Evolutionary conservation across 2,329 filamentous ascomycete genomes (phyloP).

Genomic region (Calonectria pteridis): DNA sequence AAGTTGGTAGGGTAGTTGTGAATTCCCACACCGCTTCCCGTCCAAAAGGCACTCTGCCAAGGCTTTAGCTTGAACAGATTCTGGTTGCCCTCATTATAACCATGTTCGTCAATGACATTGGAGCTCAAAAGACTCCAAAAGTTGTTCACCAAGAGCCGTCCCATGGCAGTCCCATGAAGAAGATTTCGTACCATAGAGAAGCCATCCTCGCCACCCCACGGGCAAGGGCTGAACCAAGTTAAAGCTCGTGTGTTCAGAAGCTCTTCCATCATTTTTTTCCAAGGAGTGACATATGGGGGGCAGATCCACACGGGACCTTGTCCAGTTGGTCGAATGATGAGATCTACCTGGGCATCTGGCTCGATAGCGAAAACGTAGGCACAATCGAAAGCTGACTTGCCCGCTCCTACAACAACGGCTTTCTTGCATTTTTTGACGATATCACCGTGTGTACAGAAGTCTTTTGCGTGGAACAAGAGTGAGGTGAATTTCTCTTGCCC

Average conservation of each 20-base stretch:
- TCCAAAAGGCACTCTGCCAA: slow-evolving; percentile 57
- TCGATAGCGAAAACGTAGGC: slow-evolving; percentile 63
- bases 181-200: slow-evolving; percentile 59
- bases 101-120: slow-evolving; percentile 59
- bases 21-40: slow-evolving; percentile 64
- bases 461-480: slow-evolving; percentile 57
- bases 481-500: slow-evolving; percentile 52
- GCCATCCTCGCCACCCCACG: slow-evolving; percentile 70
- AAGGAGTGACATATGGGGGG: slow-evolving; percentile 68
- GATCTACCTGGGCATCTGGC: slow-evolving; percentile 59
- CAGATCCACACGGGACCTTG: slow-evolving; percentile 67
- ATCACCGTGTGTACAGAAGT: slow-evolving; percentile 50
- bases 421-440: slow-evolving; percentile 47
- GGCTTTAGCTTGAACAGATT: slow-evolving; percentile 55
- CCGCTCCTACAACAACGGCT: slow-evolving; percentile 64
- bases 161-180: slow-evolving; percentile 62
- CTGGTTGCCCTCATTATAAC: slow-evolving; percentile 55
- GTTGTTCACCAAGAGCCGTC: slow-evolving; percentile 57
- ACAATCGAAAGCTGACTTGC: slow-evolving; percentile 70
- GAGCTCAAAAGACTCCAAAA: slow-evolving; percentile 63
- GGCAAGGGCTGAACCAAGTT: slow-evolving; percentile 74
- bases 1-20: slow-evolving; percentile 64
- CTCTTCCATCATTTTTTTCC: slow-evolving; percentile 71
- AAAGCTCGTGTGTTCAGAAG: slow-evolving; percentile 64
- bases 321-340: slow-evolving; percentile 62